Evolutionary conservation across 768 basidiomycete species (phyloP).

Genomic region (Leccinum boreale): DNA sequence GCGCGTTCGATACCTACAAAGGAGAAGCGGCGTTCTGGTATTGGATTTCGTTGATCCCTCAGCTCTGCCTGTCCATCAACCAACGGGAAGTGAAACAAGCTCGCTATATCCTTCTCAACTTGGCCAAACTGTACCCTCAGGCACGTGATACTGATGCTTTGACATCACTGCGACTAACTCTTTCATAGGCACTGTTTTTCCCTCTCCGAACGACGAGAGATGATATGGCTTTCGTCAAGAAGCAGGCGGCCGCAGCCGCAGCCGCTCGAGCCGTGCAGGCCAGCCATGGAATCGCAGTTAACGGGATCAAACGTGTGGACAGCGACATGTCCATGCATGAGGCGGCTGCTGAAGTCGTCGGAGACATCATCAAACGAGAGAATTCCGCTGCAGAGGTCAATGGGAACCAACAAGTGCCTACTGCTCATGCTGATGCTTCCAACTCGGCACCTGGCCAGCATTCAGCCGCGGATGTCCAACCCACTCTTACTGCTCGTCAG

Average conservation of each 20-base stretch:
- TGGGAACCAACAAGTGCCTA: conserved; percentile 23
- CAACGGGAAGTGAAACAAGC: conserved; percentile 94
- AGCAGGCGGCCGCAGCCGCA: conserved; percentile 37
- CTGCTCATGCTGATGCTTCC: conserved; percentile 18
- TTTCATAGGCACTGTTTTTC: conserved; percentile 85
- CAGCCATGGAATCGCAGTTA: conserved; percentile 25
- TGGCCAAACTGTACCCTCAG: conserved; percentile 93
- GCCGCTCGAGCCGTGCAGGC: conserved; percentile 35
- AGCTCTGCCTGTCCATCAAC: conserved; percentile 84
- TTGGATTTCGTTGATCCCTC: conserved; percentile 97
- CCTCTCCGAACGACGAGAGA: conserved; percentile 83
- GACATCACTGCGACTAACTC: conserved; percentile 3
- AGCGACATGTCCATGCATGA: conserved; percentile 31
- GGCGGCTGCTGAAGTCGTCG: conserved; percentile 23
- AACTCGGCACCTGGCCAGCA: conserved; percentile 12
- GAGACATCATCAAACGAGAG: conserved; percentile 27
- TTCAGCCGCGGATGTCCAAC: conserved; percentile 19
- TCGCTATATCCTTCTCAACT: conserved; percentile 79
- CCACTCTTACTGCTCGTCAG: conserved; percentile 47
- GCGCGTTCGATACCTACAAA: conserved; percentile 91
- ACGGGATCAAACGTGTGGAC: conserved; percentile 30
- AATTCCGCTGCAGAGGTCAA: conserved; percentile 16
- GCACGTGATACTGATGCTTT: conserved; percentile 38
- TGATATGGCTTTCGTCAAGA: conserved; percentile 53
- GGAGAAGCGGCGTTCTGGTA: conserved; percentile 98